Evolutionary conservation across 371 early-diverging fungal genomes (phyloP), one percentile per base, ranked within the genome.

Genomic region (Coemansia sp.): DNA sequence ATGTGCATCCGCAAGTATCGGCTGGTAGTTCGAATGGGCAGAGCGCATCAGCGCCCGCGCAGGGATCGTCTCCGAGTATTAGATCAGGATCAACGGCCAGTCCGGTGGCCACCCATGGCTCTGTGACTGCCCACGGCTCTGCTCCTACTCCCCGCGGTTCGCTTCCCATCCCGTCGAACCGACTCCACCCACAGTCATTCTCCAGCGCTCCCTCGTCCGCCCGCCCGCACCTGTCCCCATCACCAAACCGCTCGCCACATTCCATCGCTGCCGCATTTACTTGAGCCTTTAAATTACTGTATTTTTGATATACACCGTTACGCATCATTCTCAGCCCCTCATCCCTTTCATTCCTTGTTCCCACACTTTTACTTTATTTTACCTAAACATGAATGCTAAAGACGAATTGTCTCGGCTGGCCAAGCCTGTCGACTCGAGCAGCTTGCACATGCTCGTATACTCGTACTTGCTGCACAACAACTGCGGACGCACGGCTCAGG

Each of bases 381-480:
- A 59, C 46, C 58, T 36, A 36, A 54, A 11, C 11, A 36, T 36
- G 15, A 49, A 12, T 23, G 32, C 19, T 0, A 40, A 24, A 11
- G 21, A 41, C 23, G 44, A 21, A 55, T 65, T 65, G 60, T 36
- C 51, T 12, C 32, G 13, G 24, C 6, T 21, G 7, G 29, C 12
- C n/a, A 63, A 55, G 19, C 52, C 69, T 0, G 73, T 66, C n/a
- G 69, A 76, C 36, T 60, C 73, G 29, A 60, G 66, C 56, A 56
- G 54, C 13, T 58, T 76, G 23, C 77, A 76, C 44, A 36, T 72
- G 49, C 65, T 76, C 4, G 73, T 76, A 1, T 76, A 76, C 63
- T 64, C 73, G 8, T 76, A 65, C 54, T 44, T 76, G 41, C 65
- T 76, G 8, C 77, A 76, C 58, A 76, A 65, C 61, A 76, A 76